phyloP scores from a whole-genome alignment of 768 basidiomycete species.

The Termitomyces titanicus region DNA sequence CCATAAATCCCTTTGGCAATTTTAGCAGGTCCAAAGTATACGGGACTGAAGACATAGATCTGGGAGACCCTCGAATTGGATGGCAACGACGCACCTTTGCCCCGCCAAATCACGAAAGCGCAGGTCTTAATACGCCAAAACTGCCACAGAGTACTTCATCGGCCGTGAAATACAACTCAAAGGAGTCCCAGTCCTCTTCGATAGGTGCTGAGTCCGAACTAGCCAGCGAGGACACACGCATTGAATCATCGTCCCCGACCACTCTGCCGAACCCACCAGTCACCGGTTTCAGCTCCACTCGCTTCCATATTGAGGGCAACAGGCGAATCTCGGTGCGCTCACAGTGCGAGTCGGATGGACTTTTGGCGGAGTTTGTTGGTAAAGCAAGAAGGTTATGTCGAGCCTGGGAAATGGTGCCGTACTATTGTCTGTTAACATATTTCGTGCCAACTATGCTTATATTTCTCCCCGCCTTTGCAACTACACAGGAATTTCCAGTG shows the following conservation, averaged over 20 bases:
- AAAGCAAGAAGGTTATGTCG: not conserved
- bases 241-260: not conserved
- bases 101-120: not conserved
- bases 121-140: not conserved
- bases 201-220: not conserved
- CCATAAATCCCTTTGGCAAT: no score
- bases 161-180: no score
- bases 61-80: not conserved
- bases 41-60: not conserved
- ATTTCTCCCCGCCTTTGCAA: no score
- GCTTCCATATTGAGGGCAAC: not conserved
- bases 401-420: conserved; percentile 2
- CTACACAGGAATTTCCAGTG: not conserved
- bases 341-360: not conserved
- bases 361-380: not conserved
- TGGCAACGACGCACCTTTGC: not conserved
- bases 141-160: not conserved
- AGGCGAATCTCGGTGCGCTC: not conserved
- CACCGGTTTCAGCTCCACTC: not conserved
- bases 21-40: not conserved
- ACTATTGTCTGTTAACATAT: not conserved
- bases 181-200: not conserved
- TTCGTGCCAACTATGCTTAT: not conserved
- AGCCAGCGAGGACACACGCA: not conserved
- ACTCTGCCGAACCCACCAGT: no score